Percentiles rank a stretch among this genome's conserved stretches.
phyloP scores from a whole-genome alignment of 768 basidiomycete species.

The Lyophyllum semitale region DNA sequence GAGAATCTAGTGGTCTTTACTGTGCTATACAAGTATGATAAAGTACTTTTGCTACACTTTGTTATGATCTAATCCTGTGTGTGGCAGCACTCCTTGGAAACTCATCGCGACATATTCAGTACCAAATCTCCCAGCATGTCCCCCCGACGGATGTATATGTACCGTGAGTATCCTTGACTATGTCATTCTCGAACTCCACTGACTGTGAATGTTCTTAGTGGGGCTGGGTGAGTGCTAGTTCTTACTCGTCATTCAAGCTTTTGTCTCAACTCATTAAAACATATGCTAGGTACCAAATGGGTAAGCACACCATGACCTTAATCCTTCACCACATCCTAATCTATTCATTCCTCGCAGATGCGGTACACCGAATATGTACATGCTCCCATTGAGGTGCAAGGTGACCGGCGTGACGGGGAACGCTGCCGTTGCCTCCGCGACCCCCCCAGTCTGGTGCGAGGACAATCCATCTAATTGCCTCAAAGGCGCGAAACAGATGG shows the following conservation, averaged over 20 bases:
- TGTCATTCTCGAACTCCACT: neutral
- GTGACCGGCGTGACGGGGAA: slow-evolving; percentile 43
- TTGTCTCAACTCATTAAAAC: neutral
- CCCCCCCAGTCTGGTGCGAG: slow-evolving; percentile 55
- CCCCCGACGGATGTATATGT: slow-evolving; percentile 51
- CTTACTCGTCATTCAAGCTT: neutral
- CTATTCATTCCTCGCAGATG: slow-evolving; percentile 31
- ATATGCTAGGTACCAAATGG: slow-evolving; percentile 38
- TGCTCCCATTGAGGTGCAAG: slow-evolving; percentile 44
- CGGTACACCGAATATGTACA: slow-evolving; percentile 56
- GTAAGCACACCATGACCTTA: slow-evolving; percentile 17
- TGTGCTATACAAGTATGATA: slow-evolving; percentile 45
- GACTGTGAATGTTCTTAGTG: neutral
- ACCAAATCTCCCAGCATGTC: slow-evolving; percentile 51
- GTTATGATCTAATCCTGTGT: neutral
- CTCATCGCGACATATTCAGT: slow-evolving; percentile 47
- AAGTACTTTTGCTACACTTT: no score
- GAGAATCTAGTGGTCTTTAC: slow-evolving; percentile 54
- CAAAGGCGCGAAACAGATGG: slow-evolving; percentile 53
- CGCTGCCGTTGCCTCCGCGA: slow-evolving; percentile 38
- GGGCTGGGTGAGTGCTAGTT: slow-evolving; percentile 8
- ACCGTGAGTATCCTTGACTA: slow-evolving; percentile 35
- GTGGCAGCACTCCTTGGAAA: slow-evolving; percentile 51
- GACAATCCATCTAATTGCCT: slow-evolving; percentile 41
- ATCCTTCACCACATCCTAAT: neutral